Percentiles rank a stretch among this genome's conserved stretches.
Conservation (phyloP, 2,329 filamentous ascomycete species). For the Pseudogymnoascus sp. region DNA sequence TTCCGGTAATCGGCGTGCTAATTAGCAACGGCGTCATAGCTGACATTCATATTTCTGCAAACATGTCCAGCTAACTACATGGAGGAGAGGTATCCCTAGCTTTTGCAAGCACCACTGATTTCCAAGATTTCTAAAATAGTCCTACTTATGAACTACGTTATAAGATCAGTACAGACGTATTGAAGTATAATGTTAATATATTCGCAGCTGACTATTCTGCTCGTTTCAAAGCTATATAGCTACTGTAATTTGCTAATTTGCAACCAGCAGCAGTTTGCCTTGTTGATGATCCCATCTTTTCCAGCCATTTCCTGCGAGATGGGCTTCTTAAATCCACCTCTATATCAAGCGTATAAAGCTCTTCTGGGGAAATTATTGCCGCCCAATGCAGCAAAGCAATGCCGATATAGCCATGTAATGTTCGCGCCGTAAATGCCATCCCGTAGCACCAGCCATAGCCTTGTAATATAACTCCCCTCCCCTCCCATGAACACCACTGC, state of each 20-base stretch:
- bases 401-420: not conserved
- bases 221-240: not conserved
- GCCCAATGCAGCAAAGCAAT: not conserved
- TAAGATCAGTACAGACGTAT: not conserved
- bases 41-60: not conserved
- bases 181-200: slow-evolving; percentile 1
- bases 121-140: not conserved
- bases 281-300: not conserved
- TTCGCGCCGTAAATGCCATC: slow-evolving; percentile 6
- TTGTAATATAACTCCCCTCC: not conserved
- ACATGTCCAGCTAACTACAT: not conserved
- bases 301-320: slow-evolving; percentile 5
- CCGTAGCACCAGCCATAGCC: not conserved
- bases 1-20: not conserved
- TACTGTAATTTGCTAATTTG: not conserved
- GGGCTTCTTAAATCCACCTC: slow-evolving; percentile 3
- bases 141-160: not conserved
- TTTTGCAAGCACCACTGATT: not conserved
- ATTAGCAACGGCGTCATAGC: not conserved
- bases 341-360: slow-evolving; percentile 3
- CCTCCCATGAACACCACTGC: not conserved
- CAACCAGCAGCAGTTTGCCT: not conserved
- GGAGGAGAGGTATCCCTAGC: not conserved
- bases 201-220: not conserved
- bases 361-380: not conserved